Conservation (phyloP, 2,329 filamentous ascomycete species). For the Colletotrichum sansevieriae region DNA sequence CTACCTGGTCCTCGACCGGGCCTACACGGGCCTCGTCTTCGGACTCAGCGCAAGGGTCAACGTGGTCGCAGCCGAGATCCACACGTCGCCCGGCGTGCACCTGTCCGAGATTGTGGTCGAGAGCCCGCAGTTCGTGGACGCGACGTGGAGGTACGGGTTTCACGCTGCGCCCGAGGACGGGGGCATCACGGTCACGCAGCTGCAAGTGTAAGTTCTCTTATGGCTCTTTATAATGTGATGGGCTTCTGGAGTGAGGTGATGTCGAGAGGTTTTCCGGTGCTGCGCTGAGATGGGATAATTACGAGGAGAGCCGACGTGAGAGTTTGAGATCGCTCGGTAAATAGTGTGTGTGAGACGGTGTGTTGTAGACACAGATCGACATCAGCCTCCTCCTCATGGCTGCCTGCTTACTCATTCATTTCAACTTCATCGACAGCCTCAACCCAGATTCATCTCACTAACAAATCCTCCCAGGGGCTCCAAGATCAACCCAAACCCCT, state of each 20-base stretch:
- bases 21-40: constrained; percentile 82
- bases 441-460: not conserved
- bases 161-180: constrained; percentile 76
- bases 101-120: constrained; percentile 83
- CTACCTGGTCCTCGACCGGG: constrained; percentile 91
- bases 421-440: not conserved
- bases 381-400: not conserved
- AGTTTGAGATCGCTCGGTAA: no score
- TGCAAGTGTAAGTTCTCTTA: constrained; percentile 75
- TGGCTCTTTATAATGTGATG: constrained; percentile 28
- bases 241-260: not conserved
- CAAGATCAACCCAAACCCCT: constrained; percentile 72
- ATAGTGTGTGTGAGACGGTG: no score
- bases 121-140: constrained; percentile 91
- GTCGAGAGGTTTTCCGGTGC: not conserved
- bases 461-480: constrained; percentile 30
- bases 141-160: constrained; percentile 90
- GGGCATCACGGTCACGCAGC: constrained; percentile 85
- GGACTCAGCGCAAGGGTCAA: constrained; percentile 78
- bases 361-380: no score
- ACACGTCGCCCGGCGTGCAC: constrained; percentile 70
- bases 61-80: constrained; percentile 69
- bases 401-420: not conserved
- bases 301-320: no score
- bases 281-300: no score